Conservation (phyloP, 2,329 filamentous ascomycete species). For the Sclerotinia subarctica region DNA sequence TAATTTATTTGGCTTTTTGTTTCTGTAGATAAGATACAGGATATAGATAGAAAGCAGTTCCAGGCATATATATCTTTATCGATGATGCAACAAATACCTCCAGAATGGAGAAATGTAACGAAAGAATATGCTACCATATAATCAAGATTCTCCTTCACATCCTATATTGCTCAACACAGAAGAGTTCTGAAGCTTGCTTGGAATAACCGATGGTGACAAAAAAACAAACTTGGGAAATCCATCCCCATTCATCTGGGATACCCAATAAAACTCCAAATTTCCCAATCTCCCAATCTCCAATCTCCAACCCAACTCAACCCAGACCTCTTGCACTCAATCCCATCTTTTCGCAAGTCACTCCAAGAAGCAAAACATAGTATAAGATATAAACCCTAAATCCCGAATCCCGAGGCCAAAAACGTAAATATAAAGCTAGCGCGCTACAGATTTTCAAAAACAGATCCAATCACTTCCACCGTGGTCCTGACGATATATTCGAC, state of each 20-base stretch:
- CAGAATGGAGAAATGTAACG: neutral
- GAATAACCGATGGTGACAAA: too few species aligned
- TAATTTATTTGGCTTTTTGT: neutral
- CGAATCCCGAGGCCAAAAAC: neutral
- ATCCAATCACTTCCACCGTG: slow-evolving; percentile 27
- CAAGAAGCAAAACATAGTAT: neutral
- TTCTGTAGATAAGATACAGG: slow-evolving; percentile 6
- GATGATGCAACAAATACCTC: neutral
- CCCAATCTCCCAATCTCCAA: neutral
- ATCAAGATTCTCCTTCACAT: slow-evolving; percentile 1
- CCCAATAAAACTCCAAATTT: slow-evolving; percentile 12
- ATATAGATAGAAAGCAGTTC: slow-evolving; percentile 1
- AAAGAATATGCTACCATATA: neutral
- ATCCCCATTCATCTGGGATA: neutral
- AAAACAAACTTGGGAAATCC: neutral
- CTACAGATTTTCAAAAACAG: slow-evolving; percentile 28
- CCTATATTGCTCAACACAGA: neutral
- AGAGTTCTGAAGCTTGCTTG: neutral
- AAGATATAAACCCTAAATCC: neutral
- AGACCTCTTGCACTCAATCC: neutral
- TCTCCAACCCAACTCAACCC: neutral
- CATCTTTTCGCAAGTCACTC: slow-evolving; percentile 1
- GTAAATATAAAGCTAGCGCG: neutral
- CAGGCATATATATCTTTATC: slow-evolving; percentile 11
- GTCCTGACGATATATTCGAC: slow-evolving; percentile 53